phyloP scores from a whole-genome alignment of 2,329 filamentous ascomycete species.

The Xylariaceae sp. region DNA sequence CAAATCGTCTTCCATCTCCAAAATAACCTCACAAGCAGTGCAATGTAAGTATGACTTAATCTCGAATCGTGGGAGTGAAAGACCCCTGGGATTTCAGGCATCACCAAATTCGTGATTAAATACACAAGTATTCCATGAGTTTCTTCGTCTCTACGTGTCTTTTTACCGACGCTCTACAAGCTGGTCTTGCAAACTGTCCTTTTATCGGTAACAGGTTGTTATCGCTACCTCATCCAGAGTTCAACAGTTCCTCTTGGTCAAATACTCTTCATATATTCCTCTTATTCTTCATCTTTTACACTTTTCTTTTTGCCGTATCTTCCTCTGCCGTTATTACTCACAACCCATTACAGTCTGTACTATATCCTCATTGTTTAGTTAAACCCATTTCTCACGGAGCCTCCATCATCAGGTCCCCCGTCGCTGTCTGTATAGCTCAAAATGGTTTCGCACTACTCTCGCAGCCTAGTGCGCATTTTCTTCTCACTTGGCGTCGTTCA shows the following conservation, averaged over 20 bases:
- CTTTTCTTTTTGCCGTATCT: neutral
- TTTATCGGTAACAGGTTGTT: conserved; percentile 16
- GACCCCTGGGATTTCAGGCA: neutral
- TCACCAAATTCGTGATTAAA: neutral
- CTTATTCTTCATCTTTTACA: conserved; percentile 8
- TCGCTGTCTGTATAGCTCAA: neutral
- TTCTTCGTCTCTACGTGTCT: conserved; percentile 28
- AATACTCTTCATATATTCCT: neutral
- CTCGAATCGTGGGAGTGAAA: neutral
- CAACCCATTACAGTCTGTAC: too few relatives aligned
- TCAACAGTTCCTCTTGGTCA: neutral
- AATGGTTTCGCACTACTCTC: conserved; percentile 21
- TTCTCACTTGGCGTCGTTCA: conserved; percentile 19
- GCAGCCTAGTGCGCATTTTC: conserved; percentile 16
- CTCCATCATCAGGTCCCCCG: neutral
- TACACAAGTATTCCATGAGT: conserved; percentile 9
- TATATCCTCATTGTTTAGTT: neutral
- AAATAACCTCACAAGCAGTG: neutral
- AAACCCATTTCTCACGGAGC: neutral
- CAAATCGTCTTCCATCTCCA: neutral
- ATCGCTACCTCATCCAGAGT: conserved; percentile 22
- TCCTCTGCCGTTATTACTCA: too few relatives aligned
- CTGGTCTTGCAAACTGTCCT: conserved; percentile 32
- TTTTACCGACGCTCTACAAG: conserved; percentile 15
- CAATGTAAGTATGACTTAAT: neutral